A percentile compares a stretch with the other conserved stretches of the same genome.
These are phyloP conservation scores for Baorangia bicolor DNA, from an alignment of 768 basidiomycete species.

Conservation along the genomic window DNA sequence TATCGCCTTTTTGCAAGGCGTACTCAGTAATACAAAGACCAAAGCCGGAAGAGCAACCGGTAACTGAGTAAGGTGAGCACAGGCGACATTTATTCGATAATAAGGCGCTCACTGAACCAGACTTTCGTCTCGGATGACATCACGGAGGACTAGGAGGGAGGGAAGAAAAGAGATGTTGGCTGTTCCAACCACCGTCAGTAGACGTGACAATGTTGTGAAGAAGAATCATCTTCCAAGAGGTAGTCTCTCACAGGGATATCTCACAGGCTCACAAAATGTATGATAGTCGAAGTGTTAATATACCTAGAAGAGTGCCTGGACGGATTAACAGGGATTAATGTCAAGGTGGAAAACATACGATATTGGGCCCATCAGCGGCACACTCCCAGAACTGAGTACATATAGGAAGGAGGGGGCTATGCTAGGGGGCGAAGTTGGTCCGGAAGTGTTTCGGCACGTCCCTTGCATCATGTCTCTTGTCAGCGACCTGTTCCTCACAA, in stretches of 20 bases:
- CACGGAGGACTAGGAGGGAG: not conserved
- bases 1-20: constrained; percentile 37
- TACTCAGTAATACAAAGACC: constrained; percentile 34
- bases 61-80: constrained; percentile 30
- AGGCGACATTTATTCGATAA: no score
- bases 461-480: not conserved
- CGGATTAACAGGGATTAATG: not conserved
- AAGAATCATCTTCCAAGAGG: not conserved
- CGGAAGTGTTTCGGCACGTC: not conserved
- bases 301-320: not conserved
- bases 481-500: not conserved
- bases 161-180: not conserved
- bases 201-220: no score
- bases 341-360: not conserved
- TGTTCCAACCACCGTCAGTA: not conserved
- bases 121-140: constrained; percentile 14
- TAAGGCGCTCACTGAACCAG: constrained; percentile 20
- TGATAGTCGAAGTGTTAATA: no score
- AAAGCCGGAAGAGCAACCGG: constrained; percentile 41
- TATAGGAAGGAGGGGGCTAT: no score
- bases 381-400: not conserved
- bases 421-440: no score
- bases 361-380: not conserved
- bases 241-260: not conserved
- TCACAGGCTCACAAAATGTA: no score